Evolutionary conservation across 306 rosid species (phyloP), one percentile per base, ranked within the genome.

Genomic region (Hippophae tibetana): DNA sequence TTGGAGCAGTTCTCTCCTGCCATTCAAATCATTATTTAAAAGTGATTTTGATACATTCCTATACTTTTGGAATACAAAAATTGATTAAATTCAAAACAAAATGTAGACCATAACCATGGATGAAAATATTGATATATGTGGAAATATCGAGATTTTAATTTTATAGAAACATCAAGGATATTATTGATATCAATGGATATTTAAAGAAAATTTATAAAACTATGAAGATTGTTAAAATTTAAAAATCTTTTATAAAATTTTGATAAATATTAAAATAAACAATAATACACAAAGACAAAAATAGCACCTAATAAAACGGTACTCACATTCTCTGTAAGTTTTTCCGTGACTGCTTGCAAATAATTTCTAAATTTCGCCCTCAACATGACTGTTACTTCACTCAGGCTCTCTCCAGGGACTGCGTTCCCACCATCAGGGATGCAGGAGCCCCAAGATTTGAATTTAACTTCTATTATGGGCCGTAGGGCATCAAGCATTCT

Each of bases 321-420:
- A 83, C 95, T 69, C 64, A 93, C 99, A 79, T 93, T 93, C 64
- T 86, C 99, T 10, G 67, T 74, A 6, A 93, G 94, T 66, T 86
- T 93, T 76, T 93, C 99, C 68, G 89, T 95, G 7, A 84, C 82
- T 50, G 94, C 95, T 69, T 88, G 99, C 42, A 93, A 13, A 70
- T 89, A 84, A 67, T 82, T 89, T 81, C 96, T 80, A 62, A 93
- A 93, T 76, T 93, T 93, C 2, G 99, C 86, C 69, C 99, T 86
- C 64, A 89, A 77, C 97, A 93, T 93, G 69, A 93, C 99, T 3
- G 99, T 84, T 54, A 93, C 99, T 79, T 93, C 99, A 57, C 97
- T 93, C 51, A 93, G 97, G 69, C 90, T 82, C 74, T 93, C 99
- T 60, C 97, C 99, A 53, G 99, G 97, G 66, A 78, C 77, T 43